Base-by-base conservation (phyloP, 805 yeast genomes). In the Wickerhamomyces pijperi region DNA sequence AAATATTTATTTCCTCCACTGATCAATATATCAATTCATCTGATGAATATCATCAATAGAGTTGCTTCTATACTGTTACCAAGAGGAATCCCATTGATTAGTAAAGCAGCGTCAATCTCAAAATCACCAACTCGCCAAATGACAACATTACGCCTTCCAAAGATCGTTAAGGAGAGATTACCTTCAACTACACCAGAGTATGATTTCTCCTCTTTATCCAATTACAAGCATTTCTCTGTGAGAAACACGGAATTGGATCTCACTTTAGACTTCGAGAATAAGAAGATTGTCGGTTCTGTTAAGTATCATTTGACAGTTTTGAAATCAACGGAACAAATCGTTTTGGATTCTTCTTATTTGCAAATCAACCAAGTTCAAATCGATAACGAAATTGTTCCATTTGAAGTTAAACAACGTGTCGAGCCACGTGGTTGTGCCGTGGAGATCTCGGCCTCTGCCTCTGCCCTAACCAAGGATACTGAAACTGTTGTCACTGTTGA, bases 151-250 rank as follows among this genome's bases (percentile, higher is more conserved):
- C 29, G 29, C 12, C 29, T 25, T 12, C 60, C 67, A 19, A 45
- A 55, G 2, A 45, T 55, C 23, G 36, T 61, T 5, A 50, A 52
- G 34, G 37, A 39, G 7, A 49, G 48, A 36, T 56, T 65, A 49
- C 68, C 67, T 4, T 16, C 35, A 11, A 35, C 40, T 7, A 46
- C 56, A 4, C 67, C 85, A 3, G 84, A 77, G 48, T 41, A 54
- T 11, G 95, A 87, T 57, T 81, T 82, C 19, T 81, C 94, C 2
- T 83, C 96, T 3, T 64, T 78, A 36, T 85, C 95, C 33, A 82
- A 80, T 56, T 87, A 84, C 57, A 46, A 49, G 15, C 46, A 60
- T 21, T 79, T 83, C 51, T 48, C 56, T 3, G 68, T 83, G 19
- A 48, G 56, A 3, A 59, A 71, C 42, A 77, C 94, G 1, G 53